Evolutionary conservation across 257 asterid genomes (phyloP).

Genomic region (Oldenlandia corymbosa): DNA sequence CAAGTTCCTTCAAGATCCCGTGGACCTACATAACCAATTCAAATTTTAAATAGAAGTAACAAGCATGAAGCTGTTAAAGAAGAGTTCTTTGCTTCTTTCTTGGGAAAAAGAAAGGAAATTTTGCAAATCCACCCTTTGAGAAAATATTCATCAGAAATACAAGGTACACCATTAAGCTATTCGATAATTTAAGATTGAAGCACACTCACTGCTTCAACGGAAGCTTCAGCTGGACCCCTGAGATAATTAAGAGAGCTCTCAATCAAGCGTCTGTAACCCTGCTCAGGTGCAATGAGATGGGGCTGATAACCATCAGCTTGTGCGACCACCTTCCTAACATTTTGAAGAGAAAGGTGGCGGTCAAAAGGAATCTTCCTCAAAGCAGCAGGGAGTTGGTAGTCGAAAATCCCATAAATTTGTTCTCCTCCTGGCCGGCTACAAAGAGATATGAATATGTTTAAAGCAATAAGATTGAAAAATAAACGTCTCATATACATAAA

Average conservation of each 20-base stretch:
- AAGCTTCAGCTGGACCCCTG: constrained; percentile 47
- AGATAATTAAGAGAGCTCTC: constrained; percentile 39
- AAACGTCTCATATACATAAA: too few relatives aligned
- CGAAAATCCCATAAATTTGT: constrained; percentile 36
- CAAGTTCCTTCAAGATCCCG: constrained; percentile 36
- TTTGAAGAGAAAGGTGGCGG: constrained; percentile 34
- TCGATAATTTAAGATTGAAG: not conserved
- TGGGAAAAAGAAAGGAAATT: not conserved
- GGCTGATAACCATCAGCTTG: constrained; percentile 53
- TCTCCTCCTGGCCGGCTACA: constrained; percentile 45
- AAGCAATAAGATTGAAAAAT: too few relatives aligned
- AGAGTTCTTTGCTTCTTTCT: not conserved
- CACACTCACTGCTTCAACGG: constrained; percentile 39
- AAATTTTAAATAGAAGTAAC: not conserved
- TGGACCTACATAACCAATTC: constrained; percentile 29
- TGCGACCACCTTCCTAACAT: constrained; percentile 35
- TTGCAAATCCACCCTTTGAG: not conserved
- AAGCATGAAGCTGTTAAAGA: not conserved
- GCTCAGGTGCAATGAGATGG: constrained; percentile 45
- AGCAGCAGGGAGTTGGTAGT: constrained; percentile 45
- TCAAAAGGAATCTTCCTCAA: constrained; percentile 39
- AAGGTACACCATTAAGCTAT: not conserved
- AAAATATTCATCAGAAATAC: not conserved
- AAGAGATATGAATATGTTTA: constrained; percentile 1
- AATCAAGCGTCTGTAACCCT: constrained; percentile 39